A percentile compares a stretch with the other conserved stretches of the same genome.
Conservation (phyloP, 495 filamentous ascomycete genomes). For the Letharia columbiana region DNA sequence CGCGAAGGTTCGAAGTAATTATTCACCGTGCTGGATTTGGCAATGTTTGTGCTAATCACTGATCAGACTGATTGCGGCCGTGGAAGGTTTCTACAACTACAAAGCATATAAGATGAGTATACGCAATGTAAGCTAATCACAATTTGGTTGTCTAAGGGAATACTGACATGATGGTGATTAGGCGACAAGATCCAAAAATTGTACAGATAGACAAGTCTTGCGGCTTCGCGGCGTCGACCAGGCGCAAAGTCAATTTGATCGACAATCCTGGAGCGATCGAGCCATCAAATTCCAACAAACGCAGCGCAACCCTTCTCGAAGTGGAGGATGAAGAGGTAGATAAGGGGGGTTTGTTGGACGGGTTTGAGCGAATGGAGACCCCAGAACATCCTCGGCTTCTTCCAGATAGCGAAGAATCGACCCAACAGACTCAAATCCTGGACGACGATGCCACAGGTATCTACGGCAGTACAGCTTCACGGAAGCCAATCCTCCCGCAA, state of each 20-base stretch:
- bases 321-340: too few relatives aligned
- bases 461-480: too few relatives aligned
- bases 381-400: not conserved
- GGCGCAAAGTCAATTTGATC: not conserved
- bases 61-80: not conserved
- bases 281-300: not conserved
- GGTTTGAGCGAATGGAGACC: not conserved
- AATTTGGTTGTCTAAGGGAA: not conserved
- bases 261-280: not conserved
- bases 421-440: too few relatives aligned
- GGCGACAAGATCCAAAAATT: not conserved
- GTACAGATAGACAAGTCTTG: not conserved
- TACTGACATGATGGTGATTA: not conserved
- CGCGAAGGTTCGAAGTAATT: not conserved
- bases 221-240: not conserved
- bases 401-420: not conserved
- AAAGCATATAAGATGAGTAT: not conserved
- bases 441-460: not conserved
- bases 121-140: not conserved
- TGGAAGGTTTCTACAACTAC: conserved; percentile 2
- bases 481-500: too few relatives aligned
- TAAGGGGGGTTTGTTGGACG: too few relatives aligned
- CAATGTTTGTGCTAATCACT: not conserved
- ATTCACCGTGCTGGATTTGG: not conserved
- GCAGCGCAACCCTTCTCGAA: too few relatives aligned